Conservation (phyloP, 2,329 filamentous ascomycete genomes). For the Bipolaris cookei region DNA sequence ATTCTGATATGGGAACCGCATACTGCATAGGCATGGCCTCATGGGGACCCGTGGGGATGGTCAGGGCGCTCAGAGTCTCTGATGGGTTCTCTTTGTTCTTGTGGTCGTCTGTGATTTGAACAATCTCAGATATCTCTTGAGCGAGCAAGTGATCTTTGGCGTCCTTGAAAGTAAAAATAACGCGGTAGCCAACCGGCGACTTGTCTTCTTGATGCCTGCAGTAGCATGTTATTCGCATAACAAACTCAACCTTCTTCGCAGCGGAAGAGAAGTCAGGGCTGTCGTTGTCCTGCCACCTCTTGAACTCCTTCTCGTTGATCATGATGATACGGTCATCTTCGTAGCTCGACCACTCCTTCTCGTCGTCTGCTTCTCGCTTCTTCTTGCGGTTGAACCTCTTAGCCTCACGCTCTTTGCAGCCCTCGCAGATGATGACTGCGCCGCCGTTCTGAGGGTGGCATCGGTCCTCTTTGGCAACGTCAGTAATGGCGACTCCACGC, state of each 20-base stretch:
- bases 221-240: slow-evolving; percentile 97
- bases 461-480: slow-evolving; percentile 64
- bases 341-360: slow-evolving; percentile 74
- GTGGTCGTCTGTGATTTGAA: slow-evolving; percentile 98
- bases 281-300: slow-evolving; percentile 40
- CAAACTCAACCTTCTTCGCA: slow-evolving; percentile 79
- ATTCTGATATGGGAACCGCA: slow-evolving; percentile 28
- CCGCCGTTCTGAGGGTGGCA: slow-evolving; percentile 83
- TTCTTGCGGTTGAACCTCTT: slow-evolving; percentile 94
- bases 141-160: slow-evolving; percentile 76
- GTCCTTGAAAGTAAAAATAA: slow-evolving; percentile 95
- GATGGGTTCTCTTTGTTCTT: slow-evolving; percentile 64
- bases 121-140: slow-evolving; percentile 77
- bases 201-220: slow-evolving; percentile 96
- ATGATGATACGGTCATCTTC: slow-evolving; percentile 53
- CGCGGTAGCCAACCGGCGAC: slow-evolving; percentile 73
- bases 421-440: slow-evolving; percentile 88
- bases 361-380: slow-evolving; percentile 85
- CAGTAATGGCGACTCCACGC: slow-evolving; percentile 50
- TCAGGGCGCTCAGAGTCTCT: slow-evolving; percentile 29
- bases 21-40: slow-evolving; percentile 27
- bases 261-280: slow-evolving; percentile 27
- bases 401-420: slow-evolving; percentile 89
- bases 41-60: slow-evolving; percentile 21
- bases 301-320: slow-evolving; percentile 49